phyloP scores from a whole-genome alignment of 225 moss, liverwort and hornwort species.

The Rhytidiadelphus loreus region DNA sequence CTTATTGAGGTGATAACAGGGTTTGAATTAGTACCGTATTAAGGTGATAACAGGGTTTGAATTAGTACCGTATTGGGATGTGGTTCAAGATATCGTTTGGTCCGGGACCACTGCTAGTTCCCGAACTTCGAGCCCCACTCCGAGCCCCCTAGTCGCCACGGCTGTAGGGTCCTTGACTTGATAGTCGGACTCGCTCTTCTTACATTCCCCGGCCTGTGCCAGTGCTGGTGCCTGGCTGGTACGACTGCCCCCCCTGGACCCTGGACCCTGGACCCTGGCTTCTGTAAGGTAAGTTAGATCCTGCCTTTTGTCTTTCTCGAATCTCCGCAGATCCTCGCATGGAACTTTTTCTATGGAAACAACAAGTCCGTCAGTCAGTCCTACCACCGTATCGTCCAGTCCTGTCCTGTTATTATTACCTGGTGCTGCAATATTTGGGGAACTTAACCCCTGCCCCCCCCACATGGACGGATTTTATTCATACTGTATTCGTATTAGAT shows the following conservation, averaged over 20 bases:
- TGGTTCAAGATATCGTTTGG: neutral
- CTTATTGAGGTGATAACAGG: no score
- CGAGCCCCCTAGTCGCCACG: no score
- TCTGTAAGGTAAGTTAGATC: neutral
- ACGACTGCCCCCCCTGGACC: neutral
- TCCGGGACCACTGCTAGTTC: neutral
- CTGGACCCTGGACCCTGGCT: no score
- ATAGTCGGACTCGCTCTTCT: neutral
- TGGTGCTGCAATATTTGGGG: neutral
- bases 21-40: neutral
- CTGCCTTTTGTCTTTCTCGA: neutral
- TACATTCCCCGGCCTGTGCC: neutral
- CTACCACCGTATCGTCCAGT: neutral
- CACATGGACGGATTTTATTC: neutral
- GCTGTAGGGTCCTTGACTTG: neutral
- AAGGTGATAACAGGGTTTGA: neutral
- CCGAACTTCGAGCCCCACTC: neutral
- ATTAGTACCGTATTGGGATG: neutral
- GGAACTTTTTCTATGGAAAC: neutral
- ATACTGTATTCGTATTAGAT: neutral
- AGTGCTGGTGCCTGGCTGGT: neutral
- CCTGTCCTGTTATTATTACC: no score
- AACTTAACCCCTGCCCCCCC: neutral
- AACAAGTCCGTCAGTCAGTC: neutral
- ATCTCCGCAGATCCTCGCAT: neutral